Evolutionary conservation across 192 early-diverging fungal species (phyloP).

Genomic region (Allomyces macrogynus): DNA sequence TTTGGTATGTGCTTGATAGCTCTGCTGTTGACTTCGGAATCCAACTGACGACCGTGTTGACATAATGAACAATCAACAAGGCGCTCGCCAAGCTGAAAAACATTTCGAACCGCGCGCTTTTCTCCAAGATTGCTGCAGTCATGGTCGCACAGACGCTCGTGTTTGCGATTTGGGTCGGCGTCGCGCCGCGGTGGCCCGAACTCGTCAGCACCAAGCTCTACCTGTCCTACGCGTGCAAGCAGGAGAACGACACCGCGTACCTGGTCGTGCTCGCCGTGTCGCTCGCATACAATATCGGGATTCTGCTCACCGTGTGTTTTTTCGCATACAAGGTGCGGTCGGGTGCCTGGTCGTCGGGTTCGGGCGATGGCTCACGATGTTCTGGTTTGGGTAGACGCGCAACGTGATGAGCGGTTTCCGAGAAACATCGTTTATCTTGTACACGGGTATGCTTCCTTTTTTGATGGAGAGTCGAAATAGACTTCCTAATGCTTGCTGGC

Average conservation of each 20-base stretch:
- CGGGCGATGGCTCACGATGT: too few species aligned
- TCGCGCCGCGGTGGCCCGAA: not conserved
- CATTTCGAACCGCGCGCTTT: not conserved
- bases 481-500: too few species aligned
- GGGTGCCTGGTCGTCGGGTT: not conserved
- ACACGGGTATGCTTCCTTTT: not conserved
- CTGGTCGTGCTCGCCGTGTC: not conserved
- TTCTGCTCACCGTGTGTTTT: not conserved
- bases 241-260: not conserved
- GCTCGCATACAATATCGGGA: not conserved
- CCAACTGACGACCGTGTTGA: fast-evolving
- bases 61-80: not conserved
- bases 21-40: not conserved
- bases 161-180: not conserved
- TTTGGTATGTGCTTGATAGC: not conserved
- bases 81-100: not conserved
- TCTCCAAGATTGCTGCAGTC: not conserved
- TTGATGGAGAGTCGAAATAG: too few species aligned
- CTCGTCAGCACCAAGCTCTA: not conserved
- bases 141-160: not conserved
- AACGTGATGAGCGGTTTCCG: not conserved
- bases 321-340: not conserved
- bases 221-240: not conserved
- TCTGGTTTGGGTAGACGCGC: not conserved
- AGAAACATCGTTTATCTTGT: not conserved